Evolutionary conservation across 768 basidiomycete species (phyloP).

Genomic region (Crucibulum laeve): DNA sequence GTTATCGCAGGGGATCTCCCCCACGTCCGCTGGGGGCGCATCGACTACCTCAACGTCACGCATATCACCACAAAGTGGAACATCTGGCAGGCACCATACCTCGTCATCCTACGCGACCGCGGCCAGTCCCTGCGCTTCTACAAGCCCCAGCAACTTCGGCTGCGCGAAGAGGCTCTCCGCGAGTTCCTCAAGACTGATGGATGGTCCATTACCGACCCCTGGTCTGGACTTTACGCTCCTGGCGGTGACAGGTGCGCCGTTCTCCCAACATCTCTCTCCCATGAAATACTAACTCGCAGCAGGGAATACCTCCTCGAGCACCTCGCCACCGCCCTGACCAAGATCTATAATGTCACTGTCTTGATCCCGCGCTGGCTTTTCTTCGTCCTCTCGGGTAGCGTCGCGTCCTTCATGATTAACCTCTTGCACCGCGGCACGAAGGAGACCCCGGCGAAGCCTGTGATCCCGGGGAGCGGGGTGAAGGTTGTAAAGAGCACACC

Average conservation of each 20-base stretch:
- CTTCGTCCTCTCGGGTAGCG: slow-evolving; percentile 57
- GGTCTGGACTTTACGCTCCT: slow-evolving; percentile 67
- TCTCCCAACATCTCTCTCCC: neutral
- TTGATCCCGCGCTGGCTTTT: slow-evolving; percentile 70
- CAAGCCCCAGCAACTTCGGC: slow-evolving; percentile 54
- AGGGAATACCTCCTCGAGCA: slow-evolving; percentile 71
- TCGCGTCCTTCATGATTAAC: slow-evolving; percentile 65
- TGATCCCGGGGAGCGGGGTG: too few relatives aligned
- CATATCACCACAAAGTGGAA: slow-evolving; percentile 81
- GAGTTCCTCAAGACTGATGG: slow-evolving; percentile 61
- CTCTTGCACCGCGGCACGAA: slow-evolving; percentile 59
- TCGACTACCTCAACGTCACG: slow-evolving; percentile 87
- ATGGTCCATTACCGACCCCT: slow-evolving; percentile 62
- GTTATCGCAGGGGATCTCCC: slow-evolving; percentile 56
- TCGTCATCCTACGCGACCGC: slow-evolving; percentile 67
- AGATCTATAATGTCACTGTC: slow-evolving; percentile 46
- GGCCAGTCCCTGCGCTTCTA: slow-evolving; percentile 84
- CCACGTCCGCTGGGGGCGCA: slow-evolving; percentile 75
- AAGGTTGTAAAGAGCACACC: too few relatives aligned
- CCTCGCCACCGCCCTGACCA: slow-evolving; percentile 43
- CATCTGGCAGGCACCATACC: slow-evolving; percentile 80
- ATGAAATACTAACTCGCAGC: neutral
- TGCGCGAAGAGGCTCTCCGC: slow-evolving; percentile 56
- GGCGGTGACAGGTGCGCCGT: slow-evolving; percentile 68
- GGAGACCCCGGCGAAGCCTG: too few relatives aligned